Percentiles rank a stretch among this genome's conserved stretches.
Conservation (phyloP, 129 eudicot genomes). For the Cynara cardunculus region DNA sequence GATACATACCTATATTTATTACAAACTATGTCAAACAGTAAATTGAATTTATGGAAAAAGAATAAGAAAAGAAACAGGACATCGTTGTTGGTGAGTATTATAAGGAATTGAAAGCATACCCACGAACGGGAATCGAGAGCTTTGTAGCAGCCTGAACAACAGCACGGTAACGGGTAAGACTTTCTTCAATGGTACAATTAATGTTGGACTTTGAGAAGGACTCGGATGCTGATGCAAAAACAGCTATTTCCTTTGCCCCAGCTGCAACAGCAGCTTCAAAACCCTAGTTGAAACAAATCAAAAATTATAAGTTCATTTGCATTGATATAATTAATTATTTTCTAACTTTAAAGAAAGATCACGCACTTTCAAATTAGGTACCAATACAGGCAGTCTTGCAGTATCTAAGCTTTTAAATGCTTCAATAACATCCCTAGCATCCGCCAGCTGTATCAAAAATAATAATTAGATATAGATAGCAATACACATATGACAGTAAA, state of each 20-base stretch:
- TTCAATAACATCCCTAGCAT: slow-evolving; percentile 75
- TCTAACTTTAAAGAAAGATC: neutral
- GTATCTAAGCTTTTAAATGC: slow-evolving; percentile 49
- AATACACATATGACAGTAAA: neutral
- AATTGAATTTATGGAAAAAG: neutral
- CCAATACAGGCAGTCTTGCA: slow-evolving; percentile 66
- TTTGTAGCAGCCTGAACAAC: slow-evolving; percentile 65
- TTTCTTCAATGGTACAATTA: slow-evolving; percentile 80
- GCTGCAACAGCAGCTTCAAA: slow-evolving; percentile 84
- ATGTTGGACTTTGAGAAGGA: slow-evolving; percentile 85
- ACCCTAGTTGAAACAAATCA: slow-evolving; percentile 34
- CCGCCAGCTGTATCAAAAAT: slow-evolving; percentile 53
- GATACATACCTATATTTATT: slow-evolving; percentile 57
- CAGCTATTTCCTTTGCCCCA: slow-evolving; percentile 78
- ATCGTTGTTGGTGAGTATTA: neutral
- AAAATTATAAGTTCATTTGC: neutral
- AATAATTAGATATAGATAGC: neutral
- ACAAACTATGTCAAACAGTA: neutral
- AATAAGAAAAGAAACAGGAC: neutral
- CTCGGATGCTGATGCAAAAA: slow-evolving; percentile 92
- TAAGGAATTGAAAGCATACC: slow-evolving; percentile 41
- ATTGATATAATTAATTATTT: neutral
- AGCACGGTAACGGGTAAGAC: slow-evolving; percentile 65
- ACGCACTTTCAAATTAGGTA: slow-evolving; percentile 70
- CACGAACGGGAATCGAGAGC: slow-evolving; percentile 70